Evolutionary conservation across 345 rosid genomes (phyloP), one percentile per base, ranked within the genome.

Genomic region (Brassica rapa): DNA sequence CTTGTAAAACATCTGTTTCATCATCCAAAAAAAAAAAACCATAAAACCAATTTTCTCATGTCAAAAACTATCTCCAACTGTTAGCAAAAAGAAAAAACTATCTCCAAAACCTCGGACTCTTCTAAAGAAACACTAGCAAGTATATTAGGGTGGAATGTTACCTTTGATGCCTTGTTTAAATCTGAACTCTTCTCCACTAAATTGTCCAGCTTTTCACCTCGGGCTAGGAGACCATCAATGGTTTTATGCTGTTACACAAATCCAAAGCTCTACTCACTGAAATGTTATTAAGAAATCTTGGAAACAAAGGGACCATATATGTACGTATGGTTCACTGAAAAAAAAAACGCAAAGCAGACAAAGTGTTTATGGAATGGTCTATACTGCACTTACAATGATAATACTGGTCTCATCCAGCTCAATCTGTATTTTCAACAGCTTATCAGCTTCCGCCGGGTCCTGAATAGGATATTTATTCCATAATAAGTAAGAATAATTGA

Each of bases 391-490:
- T 86, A 96, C 97, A 66, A 91, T 94, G 78, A 96, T 91, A 79
- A 93, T 93, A 85, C 93, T 96, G 6, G 97, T 96, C 80, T 96
- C 98, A 79, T 96, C 98, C 89, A 96, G 87, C 73, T 93, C 98
- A 85, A 90, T 90, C 81, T 91, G 97, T 76, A 91, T 93, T 87
- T 88, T 96, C 89, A 96, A 75, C 83, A 93, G 86, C 82, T 91
- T 96, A 81, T 91, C 99, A 4, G 99, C 99, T 83, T 95, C 99
- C 6, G 92, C 97, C 73, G 97, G 99, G 80, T 95, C 96, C 99
- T 95, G 88, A 77, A 74, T 8, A 7, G 56, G 16, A 49, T 49
- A n/a, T 49, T n/a, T n/a, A 5, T n/a, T 49, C 2, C 56, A 49
- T 15, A 49, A n/a, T 49, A 4, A 49, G 5, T 11, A 49, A n/a